Percentiles rank a stretch among this genome's conserved stretches.
Conservation (phyloP, 192 early-diverging fungal genomes). For the Gamsiella multidivaricata region DNA sequence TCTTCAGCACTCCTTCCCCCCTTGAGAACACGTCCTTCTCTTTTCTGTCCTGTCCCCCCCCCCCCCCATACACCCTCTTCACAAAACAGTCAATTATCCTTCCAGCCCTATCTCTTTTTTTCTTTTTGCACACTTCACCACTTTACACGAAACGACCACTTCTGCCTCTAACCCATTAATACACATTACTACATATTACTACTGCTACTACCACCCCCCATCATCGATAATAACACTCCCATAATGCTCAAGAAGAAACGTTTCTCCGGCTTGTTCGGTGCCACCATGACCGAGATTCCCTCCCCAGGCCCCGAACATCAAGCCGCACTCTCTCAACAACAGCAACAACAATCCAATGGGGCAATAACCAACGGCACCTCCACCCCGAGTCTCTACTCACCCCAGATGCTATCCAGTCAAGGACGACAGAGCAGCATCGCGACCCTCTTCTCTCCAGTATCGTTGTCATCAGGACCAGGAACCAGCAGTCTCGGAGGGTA, state of each 20-base stretch:
- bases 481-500: background rate
- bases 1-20: background rate
- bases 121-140: too few species aligned
- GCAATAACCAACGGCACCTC: too few species aligned
- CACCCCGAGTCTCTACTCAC: background rate
- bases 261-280: slow-evolving; percentile 44
- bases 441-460: slow-evolving; percentile 5
- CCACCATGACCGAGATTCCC: slow-evolving; percentile 40
- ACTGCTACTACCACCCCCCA: too few species aligned
- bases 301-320: slow-evolving; percentile 38
- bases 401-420: slow-evolving; percentile 31
- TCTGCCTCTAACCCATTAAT: too few species aligned
- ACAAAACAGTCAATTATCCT: too few species aligned
- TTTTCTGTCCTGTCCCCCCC: background rate
- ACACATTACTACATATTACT: too few species aligned
- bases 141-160: too few species aligned
- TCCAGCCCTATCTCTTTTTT: too few species aligned
- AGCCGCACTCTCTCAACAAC: background rate
- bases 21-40: too few species aligned
- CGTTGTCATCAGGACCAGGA: background rate
- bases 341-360: background rate
- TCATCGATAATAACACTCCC: too few species aligned
- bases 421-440: slow-evolving; percentile 34
- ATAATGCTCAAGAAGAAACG: slow-evolving; percentile 47
- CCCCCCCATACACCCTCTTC: too few species aligned